phyloP scores from a whole-genome alignment of 805 yeast genomes.

The Pichia heedii region DNA sequence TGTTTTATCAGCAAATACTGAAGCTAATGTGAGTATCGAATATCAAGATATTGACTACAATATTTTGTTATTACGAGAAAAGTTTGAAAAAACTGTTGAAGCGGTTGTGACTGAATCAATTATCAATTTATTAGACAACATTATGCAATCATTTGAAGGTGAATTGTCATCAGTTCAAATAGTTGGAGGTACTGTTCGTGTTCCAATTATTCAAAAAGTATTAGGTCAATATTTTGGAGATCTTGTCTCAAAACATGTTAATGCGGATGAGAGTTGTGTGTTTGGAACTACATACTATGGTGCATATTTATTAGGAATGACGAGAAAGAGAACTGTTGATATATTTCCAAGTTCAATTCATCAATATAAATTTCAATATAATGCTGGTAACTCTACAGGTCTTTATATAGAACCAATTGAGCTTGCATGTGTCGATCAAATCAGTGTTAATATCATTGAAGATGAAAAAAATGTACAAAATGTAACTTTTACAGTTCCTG shows the following conservation, averaged over 20 bases:
- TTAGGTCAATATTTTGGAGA: conserved; percentile 47
- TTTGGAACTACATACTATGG: conserved; percentile 86
- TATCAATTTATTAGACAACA: conserved; percentile 44
- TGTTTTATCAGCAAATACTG: conserved; percentile 80
- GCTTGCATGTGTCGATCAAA: neutral
- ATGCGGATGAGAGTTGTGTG: conserved; percentile 93
- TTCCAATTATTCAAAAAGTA: conserved; percentile 73
- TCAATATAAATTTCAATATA: conserved; percentile 31
- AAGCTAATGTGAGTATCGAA: conserved; percentile 71
- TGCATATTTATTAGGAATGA: conserved; percentile 59
- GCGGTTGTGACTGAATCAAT: conserved; percentile 36
- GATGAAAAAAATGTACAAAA: neutral
- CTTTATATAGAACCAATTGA: neutral
- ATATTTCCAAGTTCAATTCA: neutral
- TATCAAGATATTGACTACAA: conserved; percentile 68
- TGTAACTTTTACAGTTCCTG: conserved; percentile 25
- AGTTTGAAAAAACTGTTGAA: conserved; percentile 54
- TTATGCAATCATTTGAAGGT: conserved; percentile 30
- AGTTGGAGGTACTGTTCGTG: conserved; percentile 86
- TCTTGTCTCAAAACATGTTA: conserved; percentile 64
- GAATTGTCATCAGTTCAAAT: conserved; percentile 52
- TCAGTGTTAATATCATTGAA: neutral
- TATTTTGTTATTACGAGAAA: conserved; percentile 60
- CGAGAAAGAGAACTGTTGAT: conserved; percentile 15
- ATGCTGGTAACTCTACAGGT: neutral